Evolutionary conservation across 2,329 filamentous ascomycete species (phyloP).

Genomic region (Calonectria honghensis): DNA sequence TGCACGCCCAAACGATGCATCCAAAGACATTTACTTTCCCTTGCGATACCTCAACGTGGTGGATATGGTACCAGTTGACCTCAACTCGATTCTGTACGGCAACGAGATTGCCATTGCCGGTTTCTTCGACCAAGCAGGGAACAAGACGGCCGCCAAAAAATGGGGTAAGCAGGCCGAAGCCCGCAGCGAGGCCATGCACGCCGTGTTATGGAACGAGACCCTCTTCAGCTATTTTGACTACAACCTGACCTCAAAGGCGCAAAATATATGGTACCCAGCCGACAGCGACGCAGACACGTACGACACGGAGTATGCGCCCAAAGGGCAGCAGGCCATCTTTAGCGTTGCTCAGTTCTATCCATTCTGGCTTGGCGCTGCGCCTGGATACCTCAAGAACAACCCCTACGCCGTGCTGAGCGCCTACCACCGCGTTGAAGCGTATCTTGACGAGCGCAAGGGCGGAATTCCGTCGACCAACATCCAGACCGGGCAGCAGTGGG

Average conservation of each 20-base stretch:
- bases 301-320: slow-evolving; percentile 66
- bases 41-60: slow-evolving; percentile 77
- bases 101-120: slow-evolving; percentile 76
- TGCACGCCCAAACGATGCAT: slow-evolving; percentile 73
- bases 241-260: slow-evolving; percentile 76
- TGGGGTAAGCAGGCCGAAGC: slow-evolving; percentile 71
- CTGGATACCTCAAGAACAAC: slow-evolving; percentile 73
- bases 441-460: slow-evolving; percentile 72
- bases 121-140: slow-evolving; percentile 72
- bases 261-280: slow-evolving; percentile 72
- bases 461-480: slow-evolving; percentile 79
- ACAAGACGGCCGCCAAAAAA: slow-evolving; percentile 67
- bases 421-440: slow-evolving; percentile 71
- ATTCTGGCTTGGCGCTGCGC: slow-evolving; percentile 81
- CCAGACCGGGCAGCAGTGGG: slow-evolving; percentile 79
- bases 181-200: slow-evolving; percentile 77
- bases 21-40: slow-evolving; percentile 77
- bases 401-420: slow-evolving; percentile 73
- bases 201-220: slow-evolving; percentile 78
- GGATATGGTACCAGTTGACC: slow-evolving; percentile 77
- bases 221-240: slow-evolving; percentile 81
- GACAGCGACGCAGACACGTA: slow-evolving; percentile 64
- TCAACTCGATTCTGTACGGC: slow-evolving; percentile 81
- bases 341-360: slow-evolving; percentile 78
- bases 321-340: slow-evolving; percentile 75